These are phyloP conservation scores for Harringtonia lauricola DNA, from an alignment of 2,329 filamentous ascomycete species.

Conservation along the genomic window DNA sequence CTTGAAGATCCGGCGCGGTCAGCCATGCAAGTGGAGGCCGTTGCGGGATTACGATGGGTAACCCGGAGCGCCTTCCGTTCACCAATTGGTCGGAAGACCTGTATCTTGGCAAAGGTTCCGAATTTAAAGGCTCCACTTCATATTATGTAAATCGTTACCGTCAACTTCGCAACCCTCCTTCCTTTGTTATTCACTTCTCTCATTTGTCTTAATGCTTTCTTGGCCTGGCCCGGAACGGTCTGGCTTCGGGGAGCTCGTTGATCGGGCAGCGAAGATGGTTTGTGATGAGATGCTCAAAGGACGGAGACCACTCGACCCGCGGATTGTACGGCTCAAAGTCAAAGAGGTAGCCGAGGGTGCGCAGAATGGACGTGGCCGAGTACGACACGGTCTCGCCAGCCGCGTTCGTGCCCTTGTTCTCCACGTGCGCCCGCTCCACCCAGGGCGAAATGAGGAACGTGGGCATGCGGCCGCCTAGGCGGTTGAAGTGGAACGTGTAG, in stretches of 20 bases:
- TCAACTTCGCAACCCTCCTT: too few species aligned
- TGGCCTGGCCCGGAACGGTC: slow-evolving; percentile 1
- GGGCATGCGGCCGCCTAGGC: slow-evolving; percentile 30
- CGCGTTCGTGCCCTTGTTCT: slow-evolving; percentile 23
- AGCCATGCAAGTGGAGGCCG: too few species aligned
- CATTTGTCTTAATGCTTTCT: too few species aligned
- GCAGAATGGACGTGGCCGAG: slow-evolving; percentile 30
- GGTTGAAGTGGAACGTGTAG: slow-evolving; percentile 27
- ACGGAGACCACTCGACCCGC: slow-evolving; percentile 24
- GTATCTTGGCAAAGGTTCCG: too few species aligned
- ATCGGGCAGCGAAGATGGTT: slow-evolving; percentile 3
- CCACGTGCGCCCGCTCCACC: slow-evolving; percentile 28
- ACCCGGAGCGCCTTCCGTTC: too few species aligned
- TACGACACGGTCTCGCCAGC: slow-evolving; percentile 24
- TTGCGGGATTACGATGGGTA: too few species aligned
- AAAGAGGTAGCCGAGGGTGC: slow-evolving; percentile 30
- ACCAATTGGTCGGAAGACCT: too few species aligned
- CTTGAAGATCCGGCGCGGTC: too few species aligned
- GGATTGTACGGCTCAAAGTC: slow-evolving; percentile 25
- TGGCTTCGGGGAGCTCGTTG: slow-evolving; percentile 5
- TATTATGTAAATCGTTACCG: too few species aligned
- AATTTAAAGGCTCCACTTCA: too few species aligned
- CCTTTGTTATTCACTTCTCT: too few species aligned
- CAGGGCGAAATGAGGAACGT: slow-evolving; percentile 31
- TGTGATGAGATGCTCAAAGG: slow-evolving; percentile 20